Base-by-base conservation (phyloP, 352 stramenopile genomes). In the Phytophthora pinifolia region DNA sequence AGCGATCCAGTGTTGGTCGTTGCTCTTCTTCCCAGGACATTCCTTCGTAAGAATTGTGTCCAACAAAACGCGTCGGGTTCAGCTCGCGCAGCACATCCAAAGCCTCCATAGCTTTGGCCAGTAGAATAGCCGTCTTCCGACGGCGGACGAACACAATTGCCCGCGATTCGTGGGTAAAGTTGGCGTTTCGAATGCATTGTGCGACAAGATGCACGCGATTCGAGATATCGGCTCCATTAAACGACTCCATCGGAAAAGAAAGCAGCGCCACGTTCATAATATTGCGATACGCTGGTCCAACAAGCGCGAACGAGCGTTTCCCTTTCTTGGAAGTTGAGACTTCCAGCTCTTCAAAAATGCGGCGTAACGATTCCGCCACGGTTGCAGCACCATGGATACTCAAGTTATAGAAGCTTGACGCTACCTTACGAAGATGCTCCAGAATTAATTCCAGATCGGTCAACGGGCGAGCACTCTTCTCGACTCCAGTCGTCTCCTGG, bases 1-100 rank as follows among this genome's bases (percentile, higher is more conserved):
- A 92, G 3, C 67, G 62, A 12, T 88, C 68, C 6, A 92, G 67
- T 15, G 77, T 91, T 2, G 79, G 80, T 15, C 80, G 75, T 27
- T 93, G 83, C 58, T 93, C 80, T 10, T 88, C 65, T 54, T 93
- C 79, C 79, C 80, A 91, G 2, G 63, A 80, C 83, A 93, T 93
- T 9, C 83, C 80, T 59, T 91, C 79, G 45, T 79, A 93, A 1
- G 76, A 88, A 39, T 89, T 89, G 47, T 93, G 83, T 3, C 83
- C 83, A 20, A 93, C 76, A 61, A 93, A 91, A 9, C 64, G 66
- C 9, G 83, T 91, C 9, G 83, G 83, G 38, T 89, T 93, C 1
- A 93, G 51, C 18, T 67, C 58, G 6, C 66, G 57, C 13, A 93
- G 45, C 17, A 72, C 48, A 6, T 81, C 68, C 12, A 91, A 41